Evolutionary conservation across 2,329 filamentous ascomycete genomes (phyloP).

Genomic region (Colletotrichum siamense): DNA sequence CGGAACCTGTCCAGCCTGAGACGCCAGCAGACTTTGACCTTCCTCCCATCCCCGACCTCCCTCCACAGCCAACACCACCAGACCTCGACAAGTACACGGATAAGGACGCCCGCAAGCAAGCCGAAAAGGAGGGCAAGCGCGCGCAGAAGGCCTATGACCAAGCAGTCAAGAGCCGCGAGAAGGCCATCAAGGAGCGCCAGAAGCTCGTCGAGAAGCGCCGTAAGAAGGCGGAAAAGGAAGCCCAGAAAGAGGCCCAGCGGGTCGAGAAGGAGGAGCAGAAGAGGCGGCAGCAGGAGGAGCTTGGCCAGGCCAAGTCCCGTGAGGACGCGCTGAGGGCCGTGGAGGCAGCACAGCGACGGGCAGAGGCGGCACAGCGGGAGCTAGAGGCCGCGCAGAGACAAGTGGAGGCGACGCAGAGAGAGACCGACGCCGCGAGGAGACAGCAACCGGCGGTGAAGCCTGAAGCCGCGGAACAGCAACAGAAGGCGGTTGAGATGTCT

Average conservation of each 20-base stretch:
- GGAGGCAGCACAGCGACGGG: conserved; percentile 1
- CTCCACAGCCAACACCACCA: conserved; percentile 58
- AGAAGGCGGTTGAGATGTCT: neutral
- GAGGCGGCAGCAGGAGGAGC: conserved; percentile 32
- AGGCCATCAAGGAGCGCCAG: conserved; percentile 65
- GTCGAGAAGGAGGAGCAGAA: conserved; percentile 32
- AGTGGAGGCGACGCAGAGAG: conserved; percentile 18
- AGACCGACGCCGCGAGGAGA: conserved; percentile 5
- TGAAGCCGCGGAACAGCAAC: neutral
- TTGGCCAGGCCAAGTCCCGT: conserved; percentile 32
- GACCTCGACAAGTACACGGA: conserved; percentile 65
- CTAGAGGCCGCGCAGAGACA: conserved; percentile 19
- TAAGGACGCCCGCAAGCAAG: conserved; percentile 69
- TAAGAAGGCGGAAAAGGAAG: conserved; percentile 48
- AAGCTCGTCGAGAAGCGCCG: conserved; percentile 63
- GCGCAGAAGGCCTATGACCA: conserved; percentile 69
- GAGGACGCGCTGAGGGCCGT: conserved; percentile 26
- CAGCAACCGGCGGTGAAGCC: neutral
- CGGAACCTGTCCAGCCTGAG: neutral
- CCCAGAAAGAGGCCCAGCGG: conserved; percentile 41
- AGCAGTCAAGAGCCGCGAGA: conserved; percentile 70
- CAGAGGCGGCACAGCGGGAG: conserved; percentile 24
- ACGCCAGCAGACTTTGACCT: conserved; percentile 30
- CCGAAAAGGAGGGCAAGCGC: conserved; percentile 71
- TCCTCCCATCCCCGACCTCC: conserved; percentile 53